phyloP scores from a whole-genome alignment of 768 basidiomycete genomes.

The Chalciporus piperatus region DNA sequence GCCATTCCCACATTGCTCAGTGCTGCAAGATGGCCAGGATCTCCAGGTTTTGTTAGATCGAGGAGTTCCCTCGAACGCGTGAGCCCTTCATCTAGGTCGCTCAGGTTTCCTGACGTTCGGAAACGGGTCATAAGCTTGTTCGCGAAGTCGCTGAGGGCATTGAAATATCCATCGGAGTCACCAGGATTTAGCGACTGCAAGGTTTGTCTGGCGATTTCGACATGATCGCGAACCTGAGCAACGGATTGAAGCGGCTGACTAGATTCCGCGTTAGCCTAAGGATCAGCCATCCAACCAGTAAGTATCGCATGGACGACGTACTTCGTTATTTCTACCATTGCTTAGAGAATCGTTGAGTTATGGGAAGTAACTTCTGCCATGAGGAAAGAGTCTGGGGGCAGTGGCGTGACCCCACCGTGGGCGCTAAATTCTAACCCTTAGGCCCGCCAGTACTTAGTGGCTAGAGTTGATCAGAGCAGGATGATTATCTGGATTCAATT shows the following conservation, averaged over 20 bases:
- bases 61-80: constrained; percentile 13
- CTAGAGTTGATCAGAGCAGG: no score
- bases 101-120: constrained; percentile 13
- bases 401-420: no score
- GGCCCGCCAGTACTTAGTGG: no score
- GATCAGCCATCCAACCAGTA: no score
- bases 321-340: not conserved
- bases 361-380: no score
- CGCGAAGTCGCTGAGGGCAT: constrained; percentile 9
- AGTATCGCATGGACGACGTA: no score
- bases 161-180: constrained; percentile 9
- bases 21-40: constrained; percentile 11
- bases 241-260: not conserved
- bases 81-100: constrained; percentile 29
- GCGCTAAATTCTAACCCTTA: no score
- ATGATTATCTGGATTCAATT: no score
- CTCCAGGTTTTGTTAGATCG: constrained; percentile 19
- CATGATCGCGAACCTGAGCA: constrained; percentile 7
- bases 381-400: no score
- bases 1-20: constrained; percentile 20
- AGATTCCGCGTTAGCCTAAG: no score
- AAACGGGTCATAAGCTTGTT: constrained; percentile 21
- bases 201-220: constrained; percentile 10
- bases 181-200: constrained; percentile 6
- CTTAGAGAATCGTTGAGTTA: no score